These are phyloP conservation scores for Fusarium virguliforme DNA, from an alignment of 2,329 filamentous ascomycete species.

Conservation along the genomic window DNA sequence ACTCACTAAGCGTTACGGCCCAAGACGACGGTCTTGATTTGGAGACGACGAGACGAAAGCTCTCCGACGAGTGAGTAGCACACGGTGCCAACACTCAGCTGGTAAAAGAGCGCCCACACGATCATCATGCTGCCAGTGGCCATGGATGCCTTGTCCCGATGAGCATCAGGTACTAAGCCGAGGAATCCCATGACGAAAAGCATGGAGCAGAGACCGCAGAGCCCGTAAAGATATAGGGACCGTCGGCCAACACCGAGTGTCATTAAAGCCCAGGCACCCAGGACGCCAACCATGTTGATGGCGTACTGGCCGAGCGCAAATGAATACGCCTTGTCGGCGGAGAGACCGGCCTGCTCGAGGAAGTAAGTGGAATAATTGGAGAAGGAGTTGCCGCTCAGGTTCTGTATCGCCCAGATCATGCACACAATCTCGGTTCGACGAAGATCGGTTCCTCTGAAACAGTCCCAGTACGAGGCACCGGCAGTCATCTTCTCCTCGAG, in stretches of 20 bases:
- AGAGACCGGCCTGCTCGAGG: conserved; percentile 72
- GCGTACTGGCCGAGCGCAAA: conserved; percentile 77
- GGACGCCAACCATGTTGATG: conserved; percentile 85
- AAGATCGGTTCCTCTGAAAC: conserved; percentile 84
- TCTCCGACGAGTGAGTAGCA: conserved; percentile 92
- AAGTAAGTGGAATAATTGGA: conserved; percentile 78
- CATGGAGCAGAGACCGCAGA: conserved; percentile 81
- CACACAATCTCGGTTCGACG: conserved; percentile 82
- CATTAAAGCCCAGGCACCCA: conserved; percentile 88
- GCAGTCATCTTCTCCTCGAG: conserved; percentile 82
- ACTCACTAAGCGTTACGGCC: conserved; percentile 82
- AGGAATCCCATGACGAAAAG: conserved; percentile 89
- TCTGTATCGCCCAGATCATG: conserved; percentile 76
- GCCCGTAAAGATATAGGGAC: conserved; percentile 81
- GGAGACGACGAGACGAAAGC: conserved; percentile 84
- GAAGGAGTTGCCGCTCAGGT: conserved; percentile 75
- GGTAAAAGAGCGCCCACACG: conserved; percentile 85
- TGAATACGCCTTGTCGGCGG: conserved; percentile 67
- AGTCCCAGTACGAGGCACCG: conserved; percentile 84
- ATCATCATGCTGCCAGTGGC: conserved; percentile 91
- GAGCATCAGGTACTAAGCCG: conserved; percentile 76
- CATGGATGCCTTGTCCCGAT: conserved; percentile 75
- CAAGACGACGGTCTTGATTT: conserved; percentile 93
- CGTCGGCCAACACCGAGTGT: conserved; percentile 81
- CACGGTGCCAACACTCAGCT: conserved; percentile 89